A percentile compares a stretch with the other conserved stretches of the same genome.
These are phyloP conservation scores for Paracamarosporium sp. DNA, from an alignment of 2,329 filamentous ascomycete species.

Conservation along the genomic window DNA sequence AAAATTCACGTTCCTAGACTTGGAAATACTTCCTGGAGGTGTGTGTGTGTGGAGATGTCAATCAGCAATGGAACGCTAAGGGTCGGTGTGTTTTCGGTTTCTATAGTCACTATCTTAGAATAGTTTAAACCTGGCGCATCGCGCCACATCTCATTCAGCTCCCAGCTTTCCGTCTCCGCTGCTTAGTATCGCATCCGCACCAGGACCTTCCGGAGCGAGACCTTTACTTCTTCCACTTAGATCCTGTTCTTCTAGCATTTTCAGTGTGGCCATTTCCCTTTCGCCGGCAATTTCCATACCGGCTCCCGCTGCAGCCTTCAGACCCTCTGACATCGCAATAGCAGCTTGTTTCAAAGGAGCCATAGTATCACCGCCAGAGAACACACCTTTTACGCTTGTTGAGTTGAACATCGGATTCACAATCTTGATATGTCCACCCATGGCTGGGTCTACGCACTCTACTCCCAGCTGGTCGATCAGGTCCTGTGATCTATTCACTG, in stretches of 20 bases:
- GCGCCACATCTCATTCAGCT: not conserved
- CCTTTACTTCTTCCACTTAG: not conserved
- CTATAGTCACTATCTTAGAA: too few relatives aligned
- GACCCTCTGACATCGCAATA: slow-evolving; percentile 36
- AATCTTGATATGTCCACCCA: slow-evolving; percentile 53
- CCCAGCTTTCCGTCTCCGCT: not conserved
- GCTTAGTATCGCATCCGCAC: not conserved
- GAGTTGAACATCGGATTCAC: slow-evolving; percentile 54
- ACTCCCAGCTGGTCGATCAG: slow-evolving; percentile 38
- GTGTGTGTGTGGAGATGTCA: too few relatives aligned
- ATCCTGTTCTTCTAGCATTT: slow-evolving; percentile 17
- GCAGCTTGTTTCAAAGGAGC: slow-evolving; percentile 39
- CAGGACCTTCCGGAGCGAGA: not conserved
- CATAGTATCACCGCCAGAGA: slow-evolving; percentile 60
- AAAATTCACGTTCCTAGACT: too few relatives aligned
- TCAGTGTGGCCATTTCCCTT: slow-evolving; percentile 19
- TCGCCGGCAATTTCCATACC: slow-evolving; percentile 31
- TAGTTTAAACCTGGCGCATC: too few relatives aligned
- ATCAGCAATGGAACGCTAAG: not conserved
- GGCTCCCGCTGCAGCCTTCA: slow-evolving; percentile 35
- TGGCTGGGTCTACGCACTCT: slow-evolving; percentile 45
- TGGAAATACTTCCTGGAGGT: too few relatives aligned
- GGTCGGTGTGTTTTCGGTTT: not conserved
- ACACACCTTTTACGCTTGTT: slow-evolving; percentile 60
- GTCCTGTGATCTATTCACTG: slow-evolving; percentile 36